phyloP scores from a whole-genome alignment of 2,329 filamentous ascomycete genomes.

The Fusarium sambucinum region DNA sequence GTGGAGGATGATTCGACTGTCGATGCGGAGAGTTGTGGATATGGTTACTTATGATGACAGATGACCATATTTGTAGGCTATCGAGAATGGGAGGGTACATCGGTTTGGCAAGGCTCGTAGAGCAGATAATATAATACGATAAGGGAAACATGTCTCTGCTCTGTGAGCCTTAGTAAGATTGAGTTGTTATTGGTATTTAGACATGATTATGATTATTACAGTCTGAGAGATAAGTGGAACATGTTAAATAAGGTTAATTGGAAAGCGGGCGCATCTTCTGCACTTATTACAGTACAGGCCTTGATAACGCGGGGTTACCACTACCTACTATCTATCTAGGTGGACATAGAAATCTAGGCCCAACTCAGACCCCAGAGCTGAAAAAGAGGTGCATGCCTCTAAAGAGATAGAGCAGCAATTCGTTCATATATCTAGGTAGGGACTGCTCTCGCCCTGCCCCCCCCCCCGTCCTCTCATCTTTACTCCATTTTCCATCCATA shows the following conservation, averaged over 20 bases:
- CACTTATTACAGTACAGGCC: not conserved
- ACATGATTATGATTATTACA: not conserved
- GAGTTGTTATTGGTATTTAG: not conserved
- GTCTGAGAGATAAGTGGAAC: conserved; percentile 17
- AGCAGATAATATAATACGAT: not conserved
- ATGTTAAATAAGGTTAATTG: conserved; percentile 25
- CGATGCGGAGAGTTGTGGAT: conserved; percentile 19
- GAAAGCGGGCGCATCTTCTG: conserved; percentile 20
- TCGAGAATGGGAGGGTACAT: conserved; percentile 4
- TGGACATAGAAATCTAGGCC: conserved; percentile 30
- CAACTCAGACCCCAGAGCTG: conserved; percentile 1
- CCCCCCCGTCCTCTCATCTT: too few relatives aligned
- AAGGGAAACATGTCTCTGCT: not conserved
- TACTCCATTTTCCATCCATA: not conserved
- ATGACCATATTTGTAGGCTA: conserved; percentile 16
- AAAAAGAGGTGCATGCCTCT: not conserved
- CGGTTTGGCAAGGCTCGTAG: not conserved
- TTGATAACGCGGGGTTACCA: conserved; percentile 26
- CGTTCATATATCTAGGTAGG: not conserved
- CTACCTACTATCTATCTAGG: conserved; percentile 12
- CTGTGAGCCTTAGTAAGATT: not conserved
- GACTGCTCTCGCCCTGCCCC: not conserved
- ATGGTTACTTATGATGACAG: conserved; percentile 6
- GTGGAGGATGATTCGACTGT: conserved; percentile 22
- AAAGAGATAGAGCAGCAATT: not conserved